These are phyloP conservation scores for Ophiostoma sp. DNA, from an alignment of 2,329 filamentous ascomycete genomes.

Conservation along the genomic window DNA sequence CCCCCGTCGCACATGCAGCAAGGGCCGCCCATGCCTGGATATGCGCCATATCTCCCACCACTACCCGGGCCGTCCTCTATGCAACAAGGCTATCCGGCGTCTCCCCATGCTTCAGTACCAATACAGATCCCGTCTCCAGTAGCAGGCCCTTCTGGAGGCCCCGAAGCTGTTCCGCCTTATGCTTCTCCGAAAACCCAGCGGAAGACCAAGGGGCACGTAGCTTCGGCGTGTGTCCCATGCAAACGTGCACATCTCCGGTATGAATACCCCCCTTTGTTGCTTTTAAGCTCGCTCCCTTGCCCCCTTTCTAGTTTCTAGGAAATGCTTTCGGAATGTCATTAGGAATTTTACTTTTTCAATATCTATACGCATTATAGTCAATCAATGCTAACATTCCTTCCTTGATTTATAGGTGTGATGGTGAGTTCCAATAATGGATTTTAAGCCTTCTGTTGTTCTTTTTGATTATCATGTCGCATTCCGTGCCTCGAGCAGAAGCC, in stretches of 20 bases:
- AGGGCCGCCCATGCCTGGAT: constrained; percentile 31
- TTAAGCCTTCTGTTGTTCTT: neutral
- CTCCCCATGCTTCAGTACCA: constrained; percentile 32
- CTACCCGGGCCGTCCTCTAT: constrained; percentile 24
- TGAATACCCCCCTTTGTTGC: constrained; percentile 25
- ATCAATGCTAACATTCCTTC: neutral
- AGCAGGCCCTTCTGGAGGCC: constrained; percentile 25
- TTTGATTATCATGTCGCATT: neutral
- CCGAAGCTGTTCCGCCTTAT: constrained; percentile 37
- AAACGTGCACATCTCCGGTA: constrained; percentile 74
- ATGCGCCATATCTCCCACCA: constrained; percentile 30
- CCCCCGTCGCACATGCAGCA: constrained; percentile 28
- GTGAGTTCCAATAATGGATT: constrained; percentile 15
- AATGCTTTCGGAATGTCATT: neutral
- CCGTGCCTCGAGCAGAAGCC: neutral
- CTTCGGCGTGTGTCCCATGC: constrained; percentile 79
- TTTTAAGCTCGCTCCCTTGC: neutral
- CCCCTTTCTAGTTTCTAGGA: neutral
- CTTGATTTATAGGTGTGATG: constrained; percentile 18
- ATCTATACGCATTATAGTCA: neutral
- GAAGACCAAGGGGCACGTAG: constrained; percentile 74
- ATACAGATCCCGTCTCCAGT: constrained; percentile 44
- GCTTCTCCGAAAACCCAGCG: constrained; percentile 56
- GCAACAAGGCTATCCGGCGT: constrained; percentile 24
- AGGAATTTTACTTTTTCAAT: neutral